Percentiles rank a stretch among this genome's conserved stretches.
Evolutionary conservation across 257 asterid species (phyloP).

Genomic region (Nicotiana obtusifolia): DNA sequence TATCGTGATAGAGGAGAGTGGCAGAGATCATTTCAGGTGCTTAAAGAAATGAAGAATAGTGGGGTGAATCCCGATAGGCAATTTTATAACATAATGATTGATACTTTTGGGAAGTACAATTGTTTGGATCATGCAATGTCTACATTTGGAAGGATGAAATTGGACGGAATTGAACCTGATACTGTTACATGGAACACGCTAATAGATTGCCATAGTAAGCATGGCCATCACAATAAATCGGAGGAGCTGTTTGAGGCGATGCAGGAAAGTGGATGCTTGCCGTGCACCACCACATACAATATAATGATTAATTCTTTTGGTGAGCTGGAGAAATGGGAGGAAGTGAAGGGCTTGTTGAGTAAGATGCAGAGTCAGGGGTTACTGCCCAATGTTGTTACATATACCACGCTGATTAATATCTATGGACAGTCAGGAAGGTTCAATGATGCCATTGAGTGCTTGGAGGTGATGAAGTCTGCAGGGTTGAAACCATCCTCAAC

Average conservation of each 20-base stretch:
- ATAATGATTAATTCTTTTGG: conserved; percentile 86
- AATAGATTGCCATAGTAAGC: conserved; percentile 86
- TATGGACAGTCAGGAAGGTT: conserved; percentile 88
- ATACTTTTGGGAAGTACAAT: conserved; percentile 84
- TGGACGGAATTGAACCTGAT: conserved; percentile 72
- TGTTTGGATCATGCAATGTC: conserved; percentile 87
- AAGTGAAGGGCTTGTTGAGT: conserved; percentile 58
- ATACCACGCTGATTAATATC: conserved; percentile 82
- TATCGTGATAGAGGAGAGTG: conserved; percentile 94
- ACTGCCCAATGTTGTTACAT: conserved; percentile 80
- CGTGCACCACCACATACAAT: conserved; percentile 83
- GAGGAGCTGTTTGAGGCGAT: conserved; percentile 67
- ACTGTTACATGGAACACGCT: conserved; percentile 90
- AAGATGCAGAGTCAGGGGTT: conserved; percentile 76
- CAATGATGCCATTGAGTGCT: conserved; percentile 82
- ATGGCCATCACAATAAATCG: conserved; percentile 53
- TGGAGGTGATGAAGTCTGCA: conserved; percentile 86
- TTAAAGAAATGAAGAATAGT: conserved; percentile 77
- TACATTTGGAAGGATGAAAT: conserved; percentile 71
- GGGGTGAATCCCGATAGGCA: conserved; percentile 79
- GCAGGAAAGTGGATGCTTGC: conserved; percentile 61
- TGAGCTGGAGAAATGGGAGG: conserved; percentile 82
- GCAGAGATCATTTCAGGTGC: conserved; percentile 91
- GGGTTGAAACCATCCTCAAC: conserved; percentile 87
- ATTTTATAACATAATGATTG: conserved; percentile 87